Base-by-base conservation (phyloP, 129 eudicot genomes). In the Glebionis coronaria region DNA sequence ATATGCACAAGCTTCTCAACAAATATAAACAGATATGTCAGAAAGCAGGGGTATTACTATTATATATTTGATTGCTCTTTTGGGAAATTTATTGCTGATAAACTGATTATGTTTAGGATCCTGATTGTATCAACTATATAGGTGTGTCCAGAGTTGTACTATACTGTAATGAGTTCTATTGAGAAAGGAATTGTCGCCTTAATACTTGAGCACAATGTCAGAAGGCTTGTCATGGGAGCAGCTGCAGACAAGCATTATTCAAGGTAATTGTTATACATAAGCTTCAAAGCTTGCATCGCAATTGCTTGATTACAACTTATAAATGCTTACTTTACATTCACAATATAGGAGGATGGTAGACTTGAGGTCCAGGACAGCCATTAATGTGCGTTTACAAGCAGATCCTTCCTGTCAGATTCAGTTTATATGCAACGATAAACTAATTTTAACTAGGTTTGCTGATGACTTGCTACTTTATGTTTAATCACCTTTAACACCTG, bases 171-270 rank as follows among this genome's bases (percentile, higher is more conserved):
- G 82, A 80, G 80, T 60, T 88, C 87, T n/a, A 63, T 88, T n/a
- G 96, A 84, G 82, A 82, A 88, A 82, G 96, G 98, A 15, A 80
- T 88, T 54, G 89, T 92, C 55, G 87, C 82, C 51, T 87, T 92
- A 68, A 73, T 92, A 62, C 44, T 67, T 35, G 73, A 80, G 70
- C 73, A 92, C 65, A 79, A 78, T 67, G 88, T 92, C 69, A 77
- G 69, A 76, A 84, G 77, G 78, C 92, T 93, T 72, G 97, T 93
- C 42, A 88, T 93, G 95, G 98, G 98, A 66, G 96, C 91, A 70
- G 95, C 98, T 53, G 85, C 96, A 7, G 85, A 82, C 69, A 84
- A 59, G 70, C 78, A 65, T 45, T 88, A 82, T 79, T 82, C 92
- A 15, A 88, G 46, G 98, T 86, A 84, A 49, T n/a, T n/a, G 65